A percentile compares a stretch with the other conserved stretches of the same genome.
Conservation (phyloP, 495 filamentous ascomycete genomes). For the Aspergillus egyptiacus region DNA sequence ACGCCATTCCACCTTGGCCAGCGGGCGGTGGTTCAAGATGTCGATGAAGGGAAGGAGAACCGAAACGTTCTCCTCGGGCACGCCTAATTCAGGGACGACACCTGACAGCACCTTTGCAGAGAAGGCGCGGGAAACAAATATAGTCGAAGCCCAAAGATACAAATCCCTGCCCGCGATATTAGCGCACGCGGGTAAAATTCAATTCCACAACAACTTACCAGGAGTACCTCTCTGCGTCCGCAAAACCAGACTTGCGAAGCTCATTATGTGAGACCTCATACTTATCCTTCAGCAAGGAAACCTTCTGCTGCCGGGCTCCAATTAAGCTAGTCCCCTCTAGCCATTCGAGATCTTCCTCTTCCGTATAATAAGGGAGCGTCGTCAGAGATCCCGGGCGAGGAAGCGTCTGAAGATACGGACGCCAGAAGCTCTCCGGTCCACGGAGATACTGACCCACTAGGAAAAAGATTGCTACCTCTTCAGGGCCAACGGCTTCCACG, state of each 20-base stretch:
- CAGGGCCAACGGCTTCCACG: conserved; percentile 31
- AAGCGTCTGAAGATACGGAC: conserved; percentile 53
- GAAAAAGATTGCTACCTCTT: conserved; percentile 46
- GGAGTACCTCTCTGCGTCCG: conserved; percentile 31
- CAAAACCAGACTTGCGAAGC: conserved; percentile 33
- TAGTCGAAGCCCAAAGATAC: conserved; percentile 59
- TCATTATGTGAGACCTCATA: conserved; percentile 37
- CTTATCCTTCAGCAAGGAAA: conserved; percentile 42
- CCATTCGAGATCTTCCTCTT: conserved; percentile 51
- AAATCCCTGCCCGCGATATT: conserved; percentile 44
- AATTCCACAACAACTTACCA: conserved; percentile 31
- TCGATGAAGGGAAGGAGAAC: conserved; percentile 59
- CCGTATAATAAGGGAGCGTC: conserved; percentile 53
- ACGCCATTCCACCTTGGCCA: conserved; percentile 57
- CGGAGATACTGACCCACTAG: conserved; percentile 52
- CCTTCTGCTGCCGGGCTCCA: conserved; percentile 39
- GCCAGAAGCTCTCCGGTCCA: conserved; percentile 50
- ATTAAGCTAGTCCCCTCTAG: conserved; percentile 56
- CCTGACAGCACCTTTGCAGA: conserved; percentile 43
- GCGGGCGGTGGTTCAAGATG: conserved; percentile 52
- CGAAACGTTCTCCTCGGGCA: conserved; percentile 38
- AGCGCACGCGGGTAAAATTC: not conserved
- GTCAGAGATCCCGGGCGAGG: conserved; percentile 49
- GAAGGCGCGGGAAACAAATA: conserved; percentile 53
- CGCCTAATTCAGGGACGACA: conserved; percentile 24